Evolutionary conservation across 176 grass and related monocot species (phyloP), one percentile per base, ranked within the genome.

Genomic region (Oryza glumipatula): DNA sequence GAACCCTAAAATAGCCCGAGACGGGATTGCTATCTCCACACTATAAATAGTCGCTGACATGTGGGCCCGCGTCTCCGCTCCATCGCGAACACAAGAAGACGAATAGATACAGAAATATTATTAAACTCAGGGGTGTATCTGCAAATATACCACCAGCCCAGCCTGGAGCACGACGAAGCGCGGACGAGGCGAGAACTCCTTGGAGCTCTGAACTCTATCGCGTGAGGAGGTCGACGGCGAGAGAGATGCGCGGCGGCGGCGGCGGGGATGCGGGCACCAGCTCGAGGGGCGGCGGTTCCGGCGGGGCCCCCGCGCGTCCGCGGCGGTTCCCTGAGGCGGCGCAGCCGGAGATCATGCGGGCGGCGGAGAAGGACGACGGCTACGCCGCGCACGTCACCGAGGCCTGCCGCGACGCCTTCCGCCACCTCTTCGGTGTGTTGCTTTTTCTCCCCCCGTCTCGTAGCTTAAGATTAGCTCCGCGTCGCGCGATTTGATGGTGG

Each of bases 261-360:
- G 89, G 65, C 79, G 80, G 86, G 30, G 89, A 95, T 73, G 89
- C 66, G 66, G 91, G 96, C 11, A 85, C 91, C 38, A 95, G 91
- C 85, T 88, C 83, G 47, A 69, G 73, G 11, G 61, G 32, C 6
- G 85, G 85, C 0, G 73, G 68, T 19, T 83, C 75, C 70, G 66
- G 66, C 30, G 78, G 80, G 32, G 15, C 47, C 0, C 26, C 70
- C n/a, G 1, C 74, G 43, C 73, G 76, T 7, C 80, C 76, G 11
- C 80, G 93, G 60, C 68, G 87, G 39, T 98, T 98, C 54, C 88
- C 91, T 0, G 28, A 80, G 22, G 96, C 96, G 78, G 96, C 93
- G 52, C 93, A 94, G 88, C 96, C 96, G 67, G 96, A 98, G 93
- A 83, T 98, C 89, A 98, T 95, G 96, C 78, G 96, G 46, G 96